A percentile compares a stretch with the other conserved stretches of the same genome.
These are phyloP conservation scores for Phytophthora litchii DNA, from an alignment of 352 stramenopile species.

Conservation along the genomic window DNA sequence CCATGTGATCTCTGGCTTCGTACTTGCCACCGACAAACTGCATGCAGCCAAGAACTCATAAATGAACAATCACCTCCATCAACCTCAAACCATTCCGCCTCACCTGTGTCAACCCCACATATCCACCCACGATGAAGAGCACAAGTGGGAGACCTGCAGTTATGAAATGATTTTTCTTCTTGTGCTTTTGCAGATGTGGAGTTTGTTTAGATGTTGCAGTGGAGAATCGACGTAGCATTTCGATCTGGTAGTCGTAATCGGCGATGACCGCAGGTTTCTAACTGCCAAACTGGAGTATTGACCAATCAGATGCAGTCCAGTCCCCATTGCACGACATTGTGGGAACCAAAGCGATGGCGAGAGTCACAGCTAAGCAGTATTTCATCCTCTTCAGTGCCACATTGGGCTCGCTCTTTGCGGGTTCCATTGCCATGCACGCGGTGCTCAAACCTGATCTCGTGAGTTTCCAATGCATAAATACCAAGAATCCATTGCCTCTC, in stretches of 20 bases:
- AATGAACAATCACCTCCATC: constrained; percentile 5
- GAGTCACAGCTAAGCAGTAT: constrained; percentile 79
- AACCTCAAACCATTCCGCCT: neutral
- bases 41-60: constrained; percentile 4
- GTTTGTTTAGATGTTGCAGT: constrained; percentile 25
- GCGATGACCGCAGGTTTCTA: constrained; percentile 20
- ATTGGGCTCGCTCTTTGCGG: constrained; percentile 84
- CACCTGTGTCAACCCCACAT: constrained; percentile 77
- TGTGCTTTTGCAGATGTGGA: constrained; percentile 36
- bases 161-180: constrained; percentile 68
- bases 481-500: neutral
- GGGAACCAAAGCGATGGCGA: constrained; percentile 43
- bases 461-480: constrained; percentile 16
- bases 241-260: neutral
- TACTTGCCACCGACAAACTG: constrained; percentile 87
- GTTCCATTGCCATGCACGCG: constrained; percentile 84
- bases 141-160: constrained; percentile 78
- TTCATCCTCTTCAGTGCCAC: constrained; percentile 66
- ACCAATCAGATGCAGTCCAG: constrained; percentile 11
- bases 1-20: constrained; percentile 75
- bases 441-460: constrained; percentile 85
- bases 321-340: constrained; percentile 5
- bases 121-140: constrained; percentile 85
- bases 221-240: constrained; percentile 43
- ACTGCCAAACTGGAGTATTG: constrained; percentile 24